Percentiles rank a stretch among this genome's conserved stretches.
Evolutionary conservation across 768 basidiomycete genomes (phyloP).

Genomic region (Lactarius evosmus): DNA sequence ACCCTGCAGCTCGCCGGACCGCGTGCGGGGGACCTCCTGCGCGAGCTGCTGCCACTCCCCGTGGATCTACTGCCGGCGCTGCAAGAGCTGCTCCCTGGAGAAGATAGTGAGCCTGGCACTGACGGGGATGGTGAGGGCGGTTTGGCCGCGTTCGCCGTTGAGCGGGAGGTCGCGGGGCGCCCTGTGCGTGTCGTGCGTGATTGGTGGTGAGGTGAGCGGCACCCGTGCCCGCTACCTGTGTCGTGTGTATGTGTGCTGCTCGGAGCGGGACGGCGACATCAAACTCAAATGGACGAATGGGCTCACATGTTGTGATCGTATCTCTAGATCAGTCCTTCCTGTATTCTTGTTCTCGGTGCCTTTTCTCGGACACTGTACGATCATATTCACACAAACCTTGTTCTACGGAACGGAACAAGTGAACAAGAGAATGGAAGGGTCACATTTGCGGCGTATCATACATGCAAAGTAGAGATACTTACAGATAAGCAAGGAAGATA

Average conservation of each 20-base stretch:
- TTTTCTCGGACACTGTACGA: background rate
- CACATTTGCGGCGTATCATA: no score
- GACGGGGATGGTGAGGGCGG: background rate
- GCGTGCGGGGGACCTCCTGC: background rate
- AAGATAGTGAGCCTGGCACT: background rate
- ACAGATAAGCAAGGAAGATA: no score
- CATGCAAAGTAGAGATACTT: no score
- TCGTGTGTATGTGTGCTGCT: background rate
- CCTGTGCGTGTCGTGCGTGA: slow-evolving; percentile 1
- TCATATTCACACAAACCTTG: background rate
- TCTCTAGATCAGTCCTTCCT: no score
- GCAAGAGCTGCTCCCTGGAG: slow-evolving; percentile 3
- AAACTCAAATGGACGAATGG: background rate
- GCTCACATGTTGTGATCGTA: background rate
- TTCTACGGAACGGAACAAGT: no score
- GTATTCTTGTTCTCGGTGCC: background rate
- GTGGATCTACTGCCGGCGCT: background rate
- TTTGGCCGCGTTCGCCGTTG: background rate
- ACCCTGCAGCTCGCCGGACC: background rate
- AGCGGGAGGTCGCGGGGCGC: background rate
- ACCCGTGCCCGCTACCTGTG: no score
- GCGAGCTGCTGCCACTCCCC: background rate
- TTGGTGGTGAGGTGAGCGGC: background rate
- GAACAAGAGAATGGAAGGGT: background rate
- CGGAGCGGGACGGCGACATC: background rate